These are phyloP conservation scores for Cercospora zeina DNA, from an alignment of 2,329 filamentous ascomycete species.

Conservation along the genomic window DNA sequence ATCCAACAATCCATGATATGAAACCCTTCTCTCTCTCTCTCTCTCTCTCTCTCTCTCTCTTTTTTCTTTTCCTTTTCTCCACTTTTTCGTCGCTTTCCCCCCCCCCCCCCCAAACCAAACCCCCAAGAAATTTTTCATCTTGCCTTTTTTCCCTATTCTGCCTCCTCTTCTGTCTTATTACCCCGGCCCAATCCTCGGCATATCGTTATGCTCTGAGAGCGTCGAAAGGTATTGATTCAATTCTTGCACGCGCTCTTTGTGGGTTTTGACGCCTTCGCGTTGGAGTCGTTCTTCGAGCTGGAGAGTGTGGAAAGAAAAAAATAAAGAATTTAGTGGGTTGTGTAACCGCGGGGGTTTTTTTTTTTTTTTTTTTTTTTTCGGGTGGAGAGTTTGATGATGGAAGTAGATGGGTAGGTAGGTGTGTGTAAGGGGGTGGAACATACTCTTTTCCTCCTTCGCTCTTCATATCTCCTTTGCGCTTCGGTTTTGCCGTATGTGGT, in stretches of 20 bases:
- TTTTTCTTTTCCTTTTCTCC: not conserved
- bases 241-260: conserved; percentile 95
- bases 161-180: conserved; percentile 43
- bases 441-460: conserved; percentile 77
- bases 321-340: not conserved
- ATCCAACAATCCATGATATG: too few relatives aligned
- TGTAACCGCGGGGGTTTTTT: too few relatives aligned
- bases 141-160: too few relatives aligned
- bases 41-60: too few relatives aligned
- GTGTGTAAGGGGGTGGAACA: too few relatives aligned
- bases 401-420: too few relatives aligned
- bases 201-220: conserved; percentile 96
- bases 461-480: conserved; percentile 76
- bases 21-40: too few relatives aligned
- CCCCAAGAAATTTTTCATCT: too few relatives aligned
- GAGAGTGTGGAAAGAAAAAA: too few relatives aligned
- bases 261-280: conserved; percentile 87
- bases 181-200: conserved; percentile 65
- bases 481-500: conserved; percentile 67
- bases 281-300: conserved; percentile 79
- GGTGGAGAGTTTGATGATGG: too few relatives aligned
- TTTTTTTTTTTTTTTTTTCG: not conserved
- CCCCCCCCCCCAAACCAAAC: too few relatives aligned
- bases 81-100: too few relatives aligned
- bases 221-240: conserved; percentile 90